Evolutionary conservation across 2,329 filamentous ascomycete species (phyloP), one percentile per base, ranked within the genome.

Genomic region (Ustulina deusta): DNA sequence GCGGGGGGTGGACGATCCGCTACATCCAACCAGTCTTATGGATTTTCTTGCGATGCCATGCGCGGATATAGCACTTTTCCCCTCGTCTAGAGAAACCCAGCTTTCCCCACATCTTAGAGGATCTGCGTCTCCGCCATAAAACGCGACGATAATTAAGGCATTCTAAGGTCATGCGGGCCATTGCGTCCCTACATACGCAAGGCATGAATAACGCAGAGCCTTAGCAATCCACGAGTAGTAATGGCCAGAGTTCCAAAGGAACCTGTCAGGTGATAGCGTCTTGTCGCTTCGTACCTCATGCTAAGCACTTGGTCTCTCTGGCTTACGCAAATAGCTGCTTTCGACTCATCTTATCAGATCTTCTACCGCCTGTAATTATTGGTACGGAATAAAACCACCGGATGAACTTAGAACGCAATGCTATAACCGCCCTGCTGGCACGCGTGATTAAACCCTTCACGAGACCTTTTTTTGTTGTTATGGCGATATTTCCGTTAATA

Each of bases 111-210:
- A 48, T 27, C 51, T 48, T 44, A 15, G 55, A 46, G 44, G 57
- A 64, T 69, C 69, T 59, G 15, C 54, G 20, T 59, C 57, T 63
- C 46, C 58, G 42, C 29, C 61, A 60, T 69, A 60, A 22, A 46
- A 46, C 65, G 66, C 56, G 27, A 56, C 48, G 49, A 52, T 60
- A 48, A 65, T 42, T 46, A 17, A 44, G 58, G 52, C 42, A 27
- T 56, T 25, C 25, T 61, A 48, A 34, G 49, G 46, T 63, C 49
- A 65, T 58, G 61, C 61, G 59, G 58, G 40, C 44, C 56, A 48
- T 25, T 51, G 49, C 58, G 49, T 63, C 6, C 52, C 44, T 55
- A 22, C 42, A 42, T 57, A 2, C 34, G n/a, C 25, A 51, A 51
- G 27, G 59, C 56, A 66, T 61, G 48, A 52, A 66, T 54, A 44